Evolutionary conservation across 1,284 basidiomycete species (phyloP), one percentile per base, ranked within the genome.

Genomic region (Rhodofomes roseus): DNA sequence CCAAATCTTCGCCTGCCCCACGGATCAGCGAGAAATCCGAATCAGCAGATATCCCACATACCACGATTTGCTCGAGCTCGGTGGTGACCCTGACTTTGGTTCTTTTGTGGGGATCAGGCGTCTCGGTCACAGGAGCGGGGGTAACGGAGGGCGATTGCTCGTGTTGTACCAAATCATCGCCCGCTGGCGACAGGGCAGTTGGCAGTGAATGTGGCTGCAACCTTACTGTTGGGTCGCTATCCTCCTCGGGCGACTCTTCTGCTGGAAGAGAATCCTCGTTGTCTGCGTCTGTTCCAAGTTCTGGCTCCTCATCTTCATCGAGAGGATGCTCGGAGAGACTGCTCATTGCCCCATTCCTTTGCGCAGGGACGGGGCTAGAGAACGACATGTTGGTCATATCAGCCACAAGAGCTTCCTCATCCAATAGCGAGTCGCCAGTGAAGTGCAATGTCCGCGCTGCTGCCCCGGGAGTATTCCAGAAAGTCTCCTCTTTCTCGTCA

Each of bases 1-100:
- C 89, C 88, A 90, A 65, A 91, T 85, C 67, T 84, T 89, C 37
- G 78, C 68, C 89, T 91, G 51, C 27, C 22, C 14, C 41, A 27
- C 29, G 22, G 56, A 53, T 29, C 11, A 27, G 44, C 23, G 16
- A 18, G 43, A 23, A 31, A 7, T 11, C 11, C 9, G 56, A 31
- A 51, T 54, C 43, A 55, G 31, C 16, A 29, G 18, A 5, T 16
- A 37, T 39, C 37, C 37, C 14, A 76, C 83, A 60, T 70, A 84
- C 88, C 54, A 81, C 77, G 55, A 89, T 85, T 31, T 75, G 77
- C 64, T 90, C 87, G 25, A 87, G 73, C 58, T 89, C 84, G 8
- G 74, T 73, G 31, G 79, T 86, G 25, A 83, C 68, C 58, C 72
- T 78, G 20, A 81, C 65, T 63, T 76, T 79, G 29, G 65, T 8